Evolutionary conservation across 805 yeast genomes (phyloP), one percentile per base, ranked within the genome.

Genomic region (Metschnikowia hibisci): DNA sequence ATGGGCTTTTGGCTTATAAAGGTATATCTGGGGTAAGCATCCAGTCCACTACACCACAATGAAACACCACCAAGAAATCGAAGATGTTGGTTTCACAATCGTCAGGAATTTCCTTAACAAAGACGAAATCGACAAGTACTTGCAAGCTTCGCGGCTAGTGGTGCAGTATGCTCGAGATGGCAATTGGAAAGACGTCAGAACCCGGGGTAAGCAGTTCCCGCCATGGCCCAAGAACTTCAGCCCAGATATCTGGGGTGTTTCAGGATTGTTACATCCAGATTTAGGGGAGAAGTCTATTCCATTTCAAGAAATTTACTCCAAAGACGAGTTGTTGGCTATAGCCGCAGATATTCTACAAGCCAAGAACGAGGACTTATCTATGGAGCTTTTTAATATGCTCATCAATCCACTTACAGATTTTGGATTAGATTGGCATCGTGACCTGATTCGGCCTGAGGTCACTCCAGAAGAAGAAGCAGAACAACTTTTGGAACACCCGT

Each of bases 351-450:
- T 74, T 36, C 60, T 74, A 44, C 75, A 74, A 48, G 61, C 70
- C 8, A 55, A 57, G 12, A 51, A 52, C 13, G 53, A 60, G 15
- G 58, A 60, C 9, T 55, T 75, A 26, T 62, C 66, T 6, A 73
- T 75, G 77, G 80, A 74, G 48, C 62, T 75, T 39, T 64, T 75
- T 55, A 74, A 75, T 54, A 73, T 75, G 79, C 65, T 75, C 45
- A 73, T 75, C 49, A 74, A 74, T 47, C 80, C 80, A 3, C 60
- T 71, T 42, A 70, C 76, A 9, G 77, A 74, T 54, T 75, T 75
- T 55, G 78, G 67, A n/a, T 62, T 75, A 48, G 74, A 69, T 46
- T 75, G 80, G 80, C 80, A 76, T 54, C 60, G 80, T 31, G 80
- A 76, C 54, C 67, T 69, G 48, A 72, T 76, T 41, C 65, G 65